Evolutionary conservation across 2,329 filamentous ascomycete species (phyloP).

Genomic region (Fonsecaea erecta): DNA sequence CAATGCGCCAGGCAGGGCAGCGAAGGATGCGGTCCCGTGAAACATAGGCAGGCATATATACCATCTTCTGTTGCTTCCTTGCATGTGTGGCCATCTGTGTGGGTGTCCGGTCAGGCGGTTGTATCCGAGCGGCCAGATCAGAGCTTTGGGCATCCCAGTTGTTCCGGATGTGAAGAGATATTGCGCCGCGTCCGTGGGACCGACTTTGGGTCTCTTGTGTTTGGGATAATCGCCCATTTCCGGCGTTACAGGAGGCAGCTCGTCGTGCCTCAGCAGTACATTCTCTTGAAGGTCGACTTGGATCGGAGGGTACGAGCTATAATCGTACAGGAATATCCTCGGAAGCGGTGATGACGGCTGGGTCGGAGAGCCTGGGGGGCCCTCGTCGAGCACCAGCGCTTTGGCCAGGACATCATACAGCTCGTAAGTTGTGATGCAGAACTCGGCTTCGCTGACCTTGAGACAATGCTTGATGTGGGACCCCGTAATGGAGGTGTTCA

Average conservation of each 20-base stretch:
- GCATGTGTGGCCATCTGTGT: constrained; percentile 41
- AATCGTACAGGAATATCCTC: constrained; percentile 23
- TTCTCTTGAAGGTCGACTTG: background rate
- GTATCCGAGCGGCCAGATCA: constrained; percentile 29
- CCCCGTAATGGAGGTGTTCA: constrained; percentile 66
- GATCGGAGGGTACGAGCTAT: constrained; percentile 20
- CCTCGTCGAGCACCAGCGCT: constrained; percentile 12
- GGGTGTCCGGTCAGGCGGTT: constrained; percentile 15
- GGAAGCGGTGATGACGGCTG: constrained; percentile 16
- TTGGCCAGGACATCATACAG: constrained; percentile 6
- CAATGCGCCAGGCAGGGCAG: constrained; percentile 40
- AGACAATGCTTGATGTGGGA: constrained; percentile 69
- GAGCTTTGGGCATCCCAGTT: constrained; percentile 37
- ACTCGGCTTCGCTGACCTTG: constrained; percentile 58
- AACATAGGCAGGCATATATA: constrained; percentile 55
- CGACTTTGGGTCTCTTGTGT: constrained; percentile 24
- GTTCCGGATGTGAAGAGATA: constrained; percentile 47
- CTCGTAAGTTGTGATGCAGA: constrained; percentile 50
- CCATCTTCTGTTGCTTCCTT: constrained; percentile 52
- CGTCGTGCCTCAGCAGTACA: constrained; percentile 19
- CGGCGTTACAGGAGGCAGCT: constrained; percentile 22
- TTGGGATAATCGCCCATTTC: constrained; percentile 31
- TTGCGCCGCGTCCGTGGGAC: constrained; percentile 26
- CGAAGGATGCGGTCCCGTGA: constrained; percentile 55
- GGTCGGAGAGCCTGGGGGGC: background rate